Evolutionary conservation across 2,329 filamentous ascomycete species (phyloP).

Genomic region (Alternaria brassicicola): DNA sequence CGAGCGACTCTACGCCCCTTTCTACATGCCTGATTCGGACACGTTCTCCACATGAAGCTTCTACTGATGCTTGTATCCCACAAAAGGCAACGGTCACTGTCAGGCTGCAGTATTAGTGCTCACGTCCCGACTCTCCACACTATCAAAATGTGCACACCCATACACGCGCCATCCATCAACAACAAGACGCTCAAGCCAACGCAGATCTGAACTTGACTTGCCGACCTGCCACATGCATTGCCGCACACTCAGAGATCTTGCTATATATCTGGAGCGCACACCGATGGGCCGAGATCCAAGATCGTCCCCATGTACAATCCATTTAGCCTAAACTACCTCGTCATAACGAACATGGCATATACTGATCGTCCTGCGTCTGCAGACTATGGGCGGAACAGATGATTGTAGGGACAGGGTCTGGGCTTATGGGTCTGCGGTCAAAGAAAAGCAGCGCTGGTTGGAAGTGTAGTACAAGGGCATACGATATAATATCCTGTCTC

Average conservation of each 20-base stretch:
- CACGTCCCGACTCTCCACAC: conserved; percentile 10
- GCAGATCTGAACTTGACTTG: background rate
- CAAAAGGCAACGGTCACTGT: background rate
- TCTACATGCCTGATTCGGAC: background rate
- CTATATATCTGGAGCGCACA: background rate
- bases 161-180: background rate
- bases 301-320: background rate
- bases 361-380: background rate
- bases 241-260: conserved; percentile 1
- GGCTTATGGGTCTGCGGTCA: background rate
- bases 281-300: conserved; percentile 5
- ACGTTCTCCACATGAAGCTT: background rate
- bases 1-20: background rate
- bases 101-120: conserved; percentile 5
- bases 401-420: background rate
- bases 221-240: background rate
- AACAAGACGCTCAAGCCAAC: background rate
- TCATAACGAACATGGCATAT: background rate
- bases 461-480: background rate
- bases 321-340: background rate
- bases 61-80: background rate
- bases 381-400: background rate
- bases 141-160: background rate
- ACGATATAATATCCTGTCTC: background rate
- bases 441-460: background rate